Base-by-base conservation (phyloP, 108 stramenopile genomes). In the Nitzschia sp. region DNA sequence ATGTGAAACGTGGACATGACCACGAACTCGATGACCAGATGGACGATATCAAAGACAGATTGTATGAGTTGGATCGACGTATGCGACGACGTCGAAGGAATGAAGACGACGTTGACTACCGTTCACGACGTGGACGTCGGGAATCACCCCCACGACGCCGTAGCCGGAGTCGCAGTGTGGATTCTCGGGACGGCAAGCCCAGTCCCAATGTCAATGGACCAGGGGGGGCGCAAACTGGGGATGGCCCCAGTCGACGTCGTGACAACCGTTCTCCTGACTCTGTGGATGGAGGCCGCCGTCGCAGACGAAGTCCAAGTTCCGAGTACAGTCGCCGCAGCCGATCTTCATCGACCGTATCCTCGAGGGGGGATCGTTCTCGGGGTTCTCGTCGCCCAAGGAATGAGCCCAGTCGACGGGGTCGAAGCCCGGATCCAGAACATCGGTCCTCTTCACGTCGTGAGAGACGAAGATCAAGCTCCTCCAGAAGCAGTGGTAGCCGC, bases 31-130 rank as follows among this genome's bases (percentile, higher is more conserved):
- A 63, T 38, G 63, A 69, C 41, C 68, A 69, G 37, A 76, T 76
- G 37, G 67, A 65, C 17, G 54, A 69, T 41, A 64, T 76, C 15
- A 51, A 69, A 57, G 75, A 76, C 20, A 11, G 68, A 41, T 21
- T 76, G 7, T 57, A 76, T 29, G 68, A 76, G 12, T 48, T 76
- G 34, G 68, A 76, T 21, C 61, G 55, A 7, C 75, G 68, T 10
- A 38, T 34, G 20, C 53, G 75, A 10, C 57, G 67, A 0, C 54
- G 54, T 6, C 66, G 66, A 17, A 34, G 66, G 10, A 54, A 41
- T 55, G 22, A 52, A 67, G 66, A 67, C 1, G 64, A 53, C 14
- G 61, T 46, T 11, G 53, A 72, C 19, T 24, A 56, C 43, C 62
- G 62, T 46, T 44, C 57, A 20, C 29, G 53, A 41, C 8, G 71